Conservation (phyloP, 176 grass and related monocot genomes). For the Poa pratensis region DNA sequence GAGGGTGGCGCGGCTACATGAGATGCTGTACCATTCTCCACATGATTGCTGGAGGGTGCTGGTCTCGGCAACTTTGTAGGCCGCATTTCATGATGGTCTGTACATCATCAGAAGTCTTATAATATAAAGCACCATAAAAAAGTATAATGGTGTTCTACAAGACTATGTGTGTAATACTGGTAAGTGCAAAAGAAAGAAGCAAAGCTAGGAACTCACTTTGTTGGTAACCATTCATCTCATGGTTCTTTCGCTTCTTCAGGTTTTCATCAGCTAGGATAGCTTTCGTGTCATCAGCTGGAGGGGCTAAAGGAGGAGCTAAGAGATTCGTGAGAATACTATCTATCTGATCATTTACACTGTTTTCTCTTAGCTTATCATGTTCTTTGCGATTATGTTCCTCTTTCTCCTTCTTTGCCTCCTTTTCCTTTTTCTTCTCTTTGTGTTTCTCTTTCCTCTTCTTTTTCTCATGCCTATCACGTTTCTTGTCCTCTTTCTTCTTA, state of each 20-base stretch:
- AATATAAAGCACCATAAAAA: slow-evolving; percentile 64
- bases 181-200: slow-evolving; percentile 32
- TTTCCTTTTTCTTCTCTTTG: slow-evolving; percentile 75
- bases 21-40: slow-evolving; percentile 74
- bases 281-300: slow-evolving; percentile 44
- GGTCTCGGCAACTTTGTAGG: slow-evolving; percentile 65
- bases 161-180: slow-evolving; percentile 33
- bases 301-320: slow-evolving; percentile 15
- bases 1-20: slow-evolving; percentile 61
- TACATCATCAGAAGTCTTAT: slow-evolving; percentile 70
- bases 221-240: slow-evolving; percentile 68
- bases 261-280: slow-evolving; percentile 50
- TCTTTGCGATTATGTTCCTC: slow-evolving; percentile 57
- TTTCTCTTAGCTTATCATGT: slow-evolving; percentile 57
- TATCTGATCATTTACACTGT: slow-evolving; percentile 50
- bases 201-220: slow-evolving; percentile 69
- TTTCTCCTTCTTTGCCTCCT: slow-evolving; percentile 69
- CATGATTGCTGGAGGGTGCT: slow-evolving; percentile 52
- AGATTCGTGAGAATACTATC: slow-evolving; percentile 53
- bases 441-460: slow-evolving; percentile 75
- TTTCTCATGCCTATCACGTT: slow-evolving; percentile 56
- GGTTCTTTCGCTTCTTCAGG: slow-evolving; percentile 74
- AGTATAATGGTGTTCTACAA: slow-evolving; percentile 56
- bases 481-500: slow-evolving; percentile 57
- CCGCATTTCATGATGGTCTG: slow-evolving; percentile 62